phyloP scores from a whole-genome alignment of 768 basidiomycete species.

The Naematelia encephala region DNA sequence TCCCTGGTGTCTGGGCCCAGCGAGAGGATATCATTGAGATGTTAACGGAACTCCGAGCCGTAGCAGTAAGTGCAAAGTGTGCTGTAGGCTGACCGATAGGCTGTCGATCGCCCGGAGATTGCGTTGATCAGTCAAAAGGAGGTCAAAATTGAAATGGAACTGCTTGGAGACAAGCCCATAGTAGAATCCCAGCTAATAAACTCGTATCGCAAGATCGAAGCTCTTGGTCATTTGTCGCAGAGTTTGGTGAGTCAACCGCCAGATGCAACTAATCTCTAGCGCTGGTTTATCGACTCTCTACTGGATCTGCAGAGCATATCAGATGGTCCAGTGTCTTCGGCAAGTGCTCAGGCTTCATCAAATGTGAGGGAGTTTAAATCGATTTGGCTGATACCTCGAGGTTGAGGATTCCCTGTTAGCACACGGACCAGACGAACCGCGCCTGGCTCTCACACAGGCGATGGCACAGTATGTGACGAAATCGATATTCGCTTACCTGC shows the following conservation, averaged over 20 bases:
- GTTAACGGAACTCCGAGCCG: slow-evolving; percentile 62
- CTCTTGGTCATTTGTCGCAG: slow-evolving; percentile 73
- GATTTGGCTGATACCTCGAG: not conserved
- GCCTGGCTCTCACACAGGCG: slow-evolving; percentile 75
- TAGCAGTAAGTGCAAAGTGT: slow-evolving; percentile 54
- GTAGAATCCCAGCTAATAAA: slow-evolving; percentile 65
- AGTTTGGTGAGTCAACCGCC: slow-evolving; percentile 74
- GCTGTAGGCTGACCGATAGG: slow-evolving; percentile 9
- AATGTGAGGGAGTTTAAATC: not conserved
- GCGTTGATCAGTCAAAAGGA: slow-evolving; percentile 68
- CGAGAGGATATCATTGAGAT: slow-evolving; percentile 71
- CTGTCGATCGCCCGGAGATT: slow-evolving; percentile 23
- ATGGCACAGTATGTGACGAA: slow-evolving; percentile 71
- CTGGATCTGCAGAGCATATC: slow-evolving; percentile 63
- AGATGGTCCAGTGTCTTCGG: slow-evolving; percentile 54
- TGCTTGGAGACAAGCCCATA: slow-evolving; percentile 61
- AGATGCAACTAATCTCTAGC: slow-evolving; percentile 53
- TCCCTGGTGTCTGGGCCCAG: slow-evolving; percentile 69
- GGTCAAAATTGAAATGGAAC: slow-evolving; percentile 68
- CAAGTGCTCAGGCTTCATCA: not conserved
- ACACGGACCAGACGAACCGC: slow-evolving; percentile 54
- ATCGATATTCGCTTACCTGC: slow-evolving; percentile 1
- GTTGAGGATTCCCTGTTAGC: not conserved
- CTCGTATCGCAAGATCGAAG: slow-evolving; percentile 68
- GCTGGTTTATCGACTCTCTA: slow-evolving; percentile 79